Conservation (phyloP, 2,329 filamentous ascomycete species). For the Epichloe scottii region DNA sequence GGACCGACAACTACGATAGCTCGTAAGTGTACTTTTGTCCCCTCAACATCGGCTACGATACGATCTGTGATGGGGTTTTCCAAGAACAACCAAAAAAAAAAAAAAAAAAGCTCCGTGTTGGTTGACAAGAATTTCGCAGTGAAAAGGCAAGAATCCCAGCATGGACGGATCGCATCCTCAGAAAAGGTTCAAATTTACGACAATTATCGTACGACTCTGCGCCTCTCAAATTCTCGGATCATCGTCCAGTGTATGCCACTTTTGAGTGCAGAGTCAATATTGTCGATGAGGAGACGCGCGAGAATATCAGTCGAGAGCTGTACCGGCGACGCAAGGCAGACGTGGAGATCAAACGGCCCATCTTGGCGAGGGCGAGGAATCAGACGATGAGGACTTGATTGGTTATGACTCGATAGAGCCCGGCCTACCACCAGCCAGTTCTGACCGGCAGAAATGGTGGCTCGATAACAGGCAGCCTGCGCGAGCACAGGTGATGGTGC, state of each 20-base stretch:
- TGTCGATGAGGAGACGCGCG: conserved; percentile 61
- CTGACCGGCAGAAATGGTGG: conserved; percentile 60
- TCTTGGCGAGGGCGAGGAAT: conserved; percentile 37
- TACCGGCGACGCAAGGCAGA: conserved; percentile 58
- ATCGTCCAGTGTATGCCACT: conserved; percentile 84
- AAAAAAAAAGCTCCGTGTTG: background rate
- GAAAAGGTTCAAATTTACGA: conserved; percentile 70
- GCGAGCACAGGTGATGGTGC: conserved; percentile 57
- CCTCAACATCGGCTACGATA: background rate
- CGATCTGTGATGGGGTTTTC: background rate
- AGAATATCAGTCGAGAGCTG: conserved; percentile 59
- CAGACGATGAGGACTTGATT: conserved; percentile 68
- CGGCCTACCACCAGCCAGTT: conserved; percentile 56
- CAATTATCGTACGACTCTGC: conserved; percentile 76
- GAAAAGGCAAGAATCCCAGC: conserved; percentile 92
- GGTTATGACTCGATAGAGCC: conserved; percentile 76
- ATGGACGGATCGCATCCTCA: conserved; percentile 90
- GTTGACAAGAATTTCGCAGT: conserved; percentile 25
- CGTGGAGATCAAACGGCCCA: conserved; percentile 48
- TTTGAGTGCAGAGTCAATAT: conserved; percentile 78
- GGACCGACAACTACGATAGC: conserved; percentile 79
- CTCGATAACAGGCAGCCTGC: conserved; percentile 60
- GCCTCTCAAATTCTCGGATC: conserved; percentile 80
- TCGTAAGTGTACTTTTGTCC: conserved; percentile 43
- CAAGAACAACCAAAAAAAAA: background rate